Conservation (phyloP, 352 stramenopile species). For the Phytopythium boreale region DNA sequence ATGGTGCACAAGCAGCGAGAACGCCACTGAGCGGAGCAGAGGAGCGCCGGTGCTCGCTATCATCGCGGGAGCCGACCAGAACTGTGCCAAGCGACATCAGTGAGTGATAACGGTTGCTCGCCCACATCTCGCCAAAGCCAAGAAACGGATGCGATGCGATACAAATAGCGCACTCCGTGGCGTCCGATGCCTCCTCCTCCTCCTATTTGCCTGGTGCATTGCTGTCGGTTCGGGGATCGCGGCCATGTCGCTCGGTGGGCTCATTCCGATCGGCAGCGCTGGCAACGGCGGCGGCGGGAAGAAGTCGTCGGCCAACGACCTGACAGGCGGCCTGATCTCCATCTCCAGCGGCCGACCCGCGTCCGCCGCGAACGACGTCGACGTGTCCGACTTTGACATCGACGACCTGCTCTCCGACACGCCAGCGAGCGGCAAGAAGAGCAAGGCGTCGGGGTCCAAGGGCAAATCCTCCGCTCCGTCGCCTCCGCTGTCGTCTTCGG, state of each 20-base stretch:
- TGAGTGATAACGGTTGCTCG: background rate
- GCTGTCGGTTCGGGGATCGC: too few species aligned
- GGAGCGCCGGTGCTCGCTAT: background rate
- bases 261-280: constrained; percentile 45
- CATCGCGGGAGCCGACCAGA: background rate
- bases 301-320: constrained; percentile 23
- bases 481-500: constrained; percentile 3
- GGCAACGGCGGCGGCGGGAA: constrained; percentile 17
- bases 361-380: constrained; percentile 30
- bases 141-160: constrained; percentile 4
- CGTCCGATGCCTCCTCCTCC: background rate
- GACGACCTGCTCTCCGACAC: constrained; percentile 52
- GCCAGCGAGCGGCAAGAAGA: constrained; percentile 7
- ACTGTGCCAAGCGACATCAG: background rate
- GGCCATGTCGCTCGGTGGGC: constrained; percentile 39
- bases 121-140: background rate
- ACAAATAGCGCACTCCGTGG: background rate
- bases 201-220: too few species aligned
- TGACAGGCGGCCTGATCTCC: constrained; percentile 64
- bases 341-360: constrained; percentile 19
- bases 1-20: background rate
- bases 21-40: background rate
- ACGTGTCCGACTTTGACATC: constrained; percentile 56
- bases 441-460: constrained; percentile 17
- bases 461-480: constrained; percentile 15